Evolutionary conservation across 306 rosid species (phyloP).

Genomic region (Vigna unguiculata): DNA sequence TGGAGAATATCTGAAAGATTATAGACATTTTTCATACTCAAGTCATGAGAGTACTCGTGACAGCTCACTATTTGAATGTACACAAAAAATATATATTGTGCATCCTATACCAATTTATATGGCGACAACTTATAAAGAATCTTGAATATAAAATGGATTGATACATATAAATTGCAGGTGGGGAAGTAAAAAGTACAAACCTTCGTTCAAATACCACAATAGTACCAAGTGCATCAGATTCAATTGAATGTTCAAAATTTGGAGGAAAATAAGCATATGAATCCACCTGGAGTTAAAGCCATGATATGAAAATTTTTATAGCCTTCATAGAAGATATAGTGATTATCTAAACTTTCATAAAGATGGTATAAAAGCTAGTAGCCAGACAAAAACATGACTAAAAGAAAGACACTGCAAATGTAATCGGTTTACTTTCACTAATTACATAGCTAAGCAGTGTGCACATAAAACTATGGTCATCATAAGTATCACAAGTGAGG

Average conservation of each 20-base stretch:
- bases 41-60: slow-evolving; percentile 37
- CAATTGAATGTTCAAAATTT: slow-evolving; percentile 70
- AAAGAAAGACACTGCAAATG: slow-evolving; percentile 21
- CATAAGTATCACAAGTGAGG: slow-evolving; percentile 2
- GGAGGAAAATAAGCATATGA: slow-evolving; percentile 90
- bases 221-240: slow-evolving; percentile 66
- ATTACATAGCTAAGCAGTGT: slow-evolving; percentile 2
- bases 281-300: slow-evolving; percentile 70
- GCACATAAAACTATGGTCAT: slow-evolving; percentile 2
- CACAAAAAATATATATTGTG: slow-evolving; percentile 32
- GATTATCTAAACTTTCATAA: slow-evolving; percentile 26
- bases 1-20: slow-evolving; percentile 57
- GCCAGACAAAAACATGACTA: slow-evolving; percentile 3
- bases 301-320: slow-evolving; percentile 32
- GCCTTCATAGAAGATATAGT: slow-evolving; percentile 6
- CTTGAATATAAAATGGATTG: slow-evolving; percentile 33
- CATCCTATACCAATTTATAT: slow-evolving; percentile 4
- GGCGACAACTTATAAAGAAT: slow-evolving; percentile 35
- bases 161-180: slow-evolving; percentile 22
- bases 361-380: slow-evolving; percentile 9
- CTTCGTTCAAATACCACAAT: slow-evolving; percentile 86
- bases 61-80: slow-evolving; percentile 27
- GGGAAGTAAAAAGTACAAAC: slow-evolving; percentile 53
- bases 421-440: background rate
- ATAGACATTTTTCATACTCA: slow-evolving; percentile 36